Evolutionary conservation across 768 basidiomycete genomes (phyloP), one percentile per base, ranked within the genome.

Genomic region (Termitomyces sp.): DNA sequence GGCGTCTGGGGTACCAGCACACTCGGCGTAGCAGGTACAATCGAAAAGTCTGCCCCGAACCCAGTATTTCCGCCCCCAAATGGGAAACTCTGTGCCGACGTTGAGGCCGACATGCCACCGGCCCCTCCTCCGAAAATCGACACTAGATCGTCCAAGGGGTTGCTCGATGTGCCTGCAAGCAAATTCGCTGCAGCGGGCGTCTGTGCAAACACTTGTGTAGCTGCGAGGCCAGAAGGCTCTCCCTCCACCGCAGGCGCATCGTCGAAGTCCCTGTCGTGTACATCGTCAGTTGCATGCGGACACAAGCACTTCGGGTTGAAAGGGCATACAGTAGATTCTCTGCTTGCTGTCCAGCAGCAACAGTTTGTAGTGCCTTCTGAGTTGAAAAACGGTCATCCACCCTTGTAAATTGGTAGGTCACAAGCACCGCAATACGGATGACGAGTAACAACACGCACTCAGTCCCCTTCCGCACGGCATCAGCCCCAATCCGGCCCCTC

Each of bases 101-200:
- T 57, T 24, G 63, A 65, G 26, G 63, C 50, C n/a, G 61, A 54
- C 59, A 66, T 37, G 49, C 67, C 68, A 55, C 65, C 67, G 22
- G 72, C 70, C 60, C 74, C 69, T 61, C 71, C 77, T 16, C 92
- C 92, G 68, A 97, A 97, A 63, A 97, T 91, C 8, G 93, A 94
- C 24, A 95, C 93, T 12, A 97, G 80, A 69, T 97, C 94, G 70
- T 96, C 94, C 45, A 96, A 77, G 1, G 94, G 94, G 68, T 97
- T 97, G 59, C 81, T 81, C 15, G 92, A 93, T 26, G 89, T 88
- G 5, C 89, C 90, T 3, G 87, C 79, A 16, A 94, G 77, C 29
- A 92, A 78, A 61, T 80, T 91, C 18, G 85, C 85, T 5, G 87
- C 87, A 20, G 88, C 88, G 4, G 91, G 83, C 10, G 87, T 85